phyloP scores from a whole-genome alignment of 208 protist species.

The Kentomonas sorsogonicus region DNA sequence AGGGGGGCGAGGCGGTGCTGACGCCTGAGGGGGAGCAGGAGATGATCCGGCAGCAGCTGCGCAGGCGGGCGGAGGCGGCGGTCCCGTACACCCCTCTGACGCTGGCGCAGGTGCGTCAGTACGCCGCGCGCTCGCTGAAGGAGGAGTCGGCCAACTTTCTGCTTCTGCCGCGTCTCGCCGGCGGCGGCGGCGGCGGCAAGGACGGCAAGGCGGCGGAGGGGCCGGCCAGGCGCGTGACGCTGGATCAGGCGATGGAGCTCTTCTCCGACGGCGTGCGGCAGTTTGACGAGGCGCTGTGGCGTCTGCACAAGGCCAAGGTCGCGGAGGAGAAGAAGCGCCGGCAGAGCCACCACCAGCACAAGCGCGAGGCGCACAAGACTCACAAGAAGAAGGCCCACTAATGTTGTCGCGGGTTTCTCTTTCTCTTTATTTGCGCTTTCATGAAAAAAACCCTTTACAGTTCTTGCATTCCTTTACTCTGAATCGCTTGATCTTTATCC shows the following conservation, averaged over 20 bases:
- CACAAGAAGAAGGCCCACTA: not conserved
- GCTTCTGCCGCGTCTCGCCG: not conserved
- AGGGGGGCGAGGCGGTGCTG: constrained; percentile 11
- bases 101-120: constrained; percentile 20
- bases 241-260: constrained; percentile 34
- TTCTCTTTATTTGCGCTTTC: too few relatives aligned
- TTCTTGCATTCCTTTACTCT: not conserved
- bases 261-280: constrained; percentile 51
- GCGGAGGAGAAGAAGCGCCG: constrained; percentile 26
- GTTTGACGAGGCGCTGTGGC: constrained; percentile 66
- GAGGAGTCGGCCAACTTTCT: constrained; percentile 15
- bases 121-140: constrained; percentile 13
- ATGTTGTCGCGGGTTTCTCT: too few relatives aligned
- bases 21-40: constrained; percentile 15
- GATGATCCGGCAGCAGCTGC: constrained; percentile 12
- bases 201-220: not conserved
- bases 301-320: constrained; percentile 18
- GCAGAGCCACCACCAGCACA: constrained; percentile 3
- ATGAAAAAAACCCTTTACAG: not conserved
- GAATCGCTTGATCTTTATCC: not conserved
- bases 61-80: too few relatives aligned
- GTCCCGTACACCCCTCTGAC: too few relatives aligned
- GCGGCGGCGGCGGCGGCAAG: not conserved
- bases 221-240: constrained; percentile 7
- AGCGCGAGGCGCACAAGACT: not conserved